phyloP scores from a whole-genome alignment of 2,329 filamentous ascomycete genomes.

The Alternaria incomplexa region DNA sequence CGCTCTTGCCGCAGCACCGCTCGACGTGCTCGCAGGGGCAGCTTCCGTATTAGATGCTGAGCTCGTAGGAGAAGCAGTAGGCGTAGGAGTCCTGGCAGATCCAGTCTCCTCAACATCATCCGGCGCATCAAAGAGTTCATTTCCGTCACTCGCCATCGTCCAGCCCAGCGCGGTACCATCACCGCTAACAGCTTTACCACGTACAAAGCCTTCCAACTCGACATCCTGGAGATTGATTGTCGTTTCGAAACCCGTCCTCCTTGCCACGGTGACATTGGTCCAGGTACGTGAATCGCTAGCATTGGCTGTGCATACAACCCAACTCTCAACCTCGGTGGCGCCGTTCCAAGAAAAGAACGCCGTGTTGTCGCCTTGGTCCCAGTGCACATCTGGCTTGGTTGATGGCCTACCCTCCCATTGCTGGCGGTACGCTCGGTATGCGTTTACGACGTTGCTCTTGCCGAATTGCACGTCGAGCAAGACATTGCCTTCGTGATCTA shows the following conservation, averaged over 20 bases:
- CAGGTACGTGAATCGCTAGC: constrained; percentile 15
- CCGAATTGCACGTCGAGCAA: constrained; percentile 53
- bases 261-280: constrained; percentile 14
- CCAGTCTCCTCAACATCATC: constrained; percentile 13
- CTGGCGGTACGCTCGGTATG: constrained; percentile 46
- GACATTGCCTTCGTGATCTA: constrained; percentile 45
- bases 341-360: constrained; percentile 38
- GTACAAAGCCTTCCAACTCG: constrained; percentile 12
- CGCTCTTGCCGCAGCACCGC: constrained; percentile 8
- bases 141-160: constrained; percentile 15
- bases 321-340: constrained; percentile 30
- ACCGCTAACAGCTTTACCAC: constrained; percentile 16
- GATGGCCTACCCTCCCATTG: constrained; percentile 27
- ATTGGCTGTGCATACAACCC: constrained; percentile 36
- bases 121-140: constrained; percentile 12
- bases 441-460: constrained; percentile 39
- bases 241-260: constrained; percentile 23
- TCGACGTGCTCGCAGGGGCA: constrained; percentile 2
- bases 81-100: neutral
- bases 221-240: constrained; percentile 8
- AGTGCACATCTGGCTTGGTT: constrained; percentile 23
- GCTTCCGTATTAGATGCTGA: neutral
- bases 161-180: constrained; percentile 9
- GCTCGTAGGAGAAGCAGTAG: neutral
- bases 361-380: constrained; percentile 10